These are phyloP conservation scores for Cotoneaster glaucophyllus DNA, from an alignment of 306 rosid species.

Conservation along the genomic window DNA sequence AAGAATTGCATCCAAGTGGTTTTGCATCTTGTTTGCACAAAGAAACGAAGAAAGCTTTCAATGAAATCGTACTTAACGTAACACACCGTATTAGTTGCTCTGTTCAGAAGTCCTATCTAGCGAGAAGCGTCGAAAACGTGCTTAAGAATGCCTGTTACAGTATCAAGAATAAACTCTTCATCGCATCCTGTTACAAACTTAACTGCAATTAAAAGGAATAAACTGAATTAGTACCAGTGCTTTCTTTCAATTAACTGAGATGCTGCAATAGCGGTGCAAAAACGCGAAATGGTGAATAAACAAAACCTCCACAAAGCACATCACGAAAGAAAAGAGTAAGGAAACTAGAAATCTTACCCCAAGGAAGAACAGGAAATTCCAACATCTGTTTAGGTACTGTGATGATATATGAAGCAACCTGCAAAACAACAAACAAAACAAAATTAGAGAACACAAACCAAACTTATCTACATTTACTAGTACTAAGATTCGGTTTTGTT, in stretches of 20 bases:
- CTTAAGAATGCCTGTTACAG: conserved; percentile 47
- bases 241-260: background rate
- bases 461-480: background rate
- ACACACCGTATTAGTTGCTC: background rate
- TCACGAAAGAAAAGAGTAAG: background rate
- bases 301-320: background rate
- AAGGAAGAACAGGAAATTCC: conserved; percentile 81
- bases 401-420: conserved; percentile 71
- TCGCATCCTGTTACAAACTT: conserved; percentile 51
- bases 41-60: too few species aligned
- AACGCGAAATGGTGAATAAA: background rate
- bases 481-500: background rate
- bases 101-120: conserved; percentile 7
- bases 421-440: conserved; percentile 7
- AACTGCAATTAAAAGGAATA: conserved; percentile 33
- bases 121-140: conserved; percentile 54
- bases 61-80: background rate
- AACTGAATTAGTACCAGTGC: background rate
- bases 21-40: too few species aligned
- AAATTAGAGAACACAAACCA: background rate
- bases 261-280: background rate
- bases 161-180: conserved; percentile 50
- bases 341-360: conserved; percentile 57
- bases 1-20: background rate
- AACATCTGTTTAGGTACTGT: conserved; percentile 66